Percentiles rank a stretch among this genome's conserved stretches.
Conservation (phyloP, 2,329 filamentous ascomycete genomes). For the Penicillium sp. region DNA sequence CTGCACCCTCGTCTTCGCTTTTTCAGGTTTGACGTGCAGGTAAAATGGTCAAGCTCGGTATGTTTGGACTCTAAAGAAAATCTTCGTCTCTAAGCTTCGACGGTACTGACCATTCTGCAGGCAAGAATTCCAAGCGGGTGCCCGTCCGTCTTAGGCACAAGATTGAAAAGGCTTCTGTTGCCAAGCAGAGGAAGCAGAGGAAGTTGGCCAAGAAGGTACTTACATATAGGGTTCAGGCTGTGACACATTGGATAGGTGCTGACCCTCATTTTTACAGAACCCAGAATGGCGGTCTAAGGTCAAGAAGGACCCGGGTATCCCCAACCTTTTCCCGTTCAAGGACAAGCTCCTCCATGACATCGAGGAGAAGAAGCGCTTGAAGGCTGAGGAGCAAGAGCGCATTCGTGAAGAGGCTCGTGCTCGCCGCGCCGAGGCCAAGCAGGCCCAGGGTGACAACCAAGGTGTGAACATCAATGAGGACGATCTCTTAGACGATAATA, state of each 20-base stretch:
- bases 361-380: constrained; percentile 76
- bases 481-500: constrained; percentile 51
- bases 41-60: constrained; percentile 43
- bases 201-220: constrained; percentile 78
- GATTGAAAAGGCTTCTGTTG: constrained; percentile 84
- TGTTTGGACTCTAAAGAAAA: constrained; percentile 2
- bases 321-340: constrained; percentile 96
- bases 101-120: constrained; percentile 43
- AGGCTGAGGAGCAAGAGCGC: constrained; percentile 70
- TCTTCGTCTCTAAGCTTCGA: neutral
- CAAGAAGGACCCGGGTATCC: constrained; percentile 97
- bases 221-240: neutral
- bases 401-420: constrained; percentile 60
- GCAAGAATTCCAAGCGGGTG: constrained; percentile 90
- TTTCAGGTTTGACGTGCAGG: constrained; percentile 10
- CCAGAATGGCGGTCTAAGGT: constrained; percentile 91
- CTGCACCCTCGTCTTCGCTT: constrained; percentile 13
- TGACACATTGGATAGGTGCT: constrained; percentile 4
- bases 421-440: constrained; percentile 35
- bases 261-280: constrained; percentile 52
- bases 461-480: constrained; percentile 41
- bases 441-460: constrained; percentile 33
- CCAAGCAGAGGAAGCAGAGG: constrained; percentile 84
- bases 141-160: constrained; percentile 88
- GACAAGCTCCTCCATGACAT: constrained; percentile 92